Base-by-base conservation (phyloP, 1,284 basidiomycete genomes). In the Mixia osmundae region DNA sequence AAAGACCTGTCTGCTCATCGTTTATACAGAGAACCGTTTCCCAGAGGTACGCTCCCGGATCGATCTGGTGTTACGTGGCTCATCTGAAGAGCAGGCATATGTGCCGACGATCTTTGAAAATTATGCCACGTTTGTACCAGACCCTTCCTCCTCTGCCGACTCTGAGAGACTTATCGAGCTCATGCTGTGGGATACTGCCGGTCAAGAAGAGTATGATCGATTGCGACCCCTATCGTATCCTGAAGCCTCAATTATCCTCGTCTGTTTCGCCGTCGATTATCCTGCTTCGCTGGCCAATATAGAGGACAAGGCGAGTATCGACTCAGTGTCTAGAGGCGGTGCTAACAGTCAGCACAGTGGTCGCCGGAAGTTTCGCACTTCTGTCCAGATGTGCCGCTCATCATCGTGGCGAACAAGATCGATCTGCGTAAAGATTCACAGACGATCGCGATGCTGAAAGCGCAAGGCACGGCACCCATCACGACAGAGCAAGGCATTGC, bases 181-280 rank as follows among this genome's bases (percentile, higher is more conserved):
- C 44, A 89, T 95, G 62, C 97, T 99, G 85, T 91, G 85, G 85
- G 85, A 91, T 54, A 94, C 85, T 47, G 85, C 85, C 74, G 79
- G 80, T 32, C 85, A 94, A 60, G 87, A 94, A 61, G 64, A 66
- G 48, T 64, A 65, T 51, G 64, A 66, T 55, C 60, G 60, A 35
- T 27, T 48, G 14, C 39, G 47, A 25, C 54, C 54, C 4, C 69
- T 85, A 46, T 76, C 71, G 43, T 87, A 85, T 61, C 80, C 79
- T 26, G 80, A 87, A 61, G 79, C 78, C 16, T 75, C 87, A 56
- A 80, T 87, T 54, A 80, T 87, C 58, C 68, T 89, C 42, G 83
- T 89, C 57, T 87, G 80, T 58, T 89, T 85, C 55, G 76, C 80
- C 28, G 71, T 87, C 46, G 82, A 89, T 63, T 79, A 73, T 38